Evolutionary conservation across 2,329 filamentous ascomycete species (phyloP).

Genomic region (Neospermospora avenae): DNA sequence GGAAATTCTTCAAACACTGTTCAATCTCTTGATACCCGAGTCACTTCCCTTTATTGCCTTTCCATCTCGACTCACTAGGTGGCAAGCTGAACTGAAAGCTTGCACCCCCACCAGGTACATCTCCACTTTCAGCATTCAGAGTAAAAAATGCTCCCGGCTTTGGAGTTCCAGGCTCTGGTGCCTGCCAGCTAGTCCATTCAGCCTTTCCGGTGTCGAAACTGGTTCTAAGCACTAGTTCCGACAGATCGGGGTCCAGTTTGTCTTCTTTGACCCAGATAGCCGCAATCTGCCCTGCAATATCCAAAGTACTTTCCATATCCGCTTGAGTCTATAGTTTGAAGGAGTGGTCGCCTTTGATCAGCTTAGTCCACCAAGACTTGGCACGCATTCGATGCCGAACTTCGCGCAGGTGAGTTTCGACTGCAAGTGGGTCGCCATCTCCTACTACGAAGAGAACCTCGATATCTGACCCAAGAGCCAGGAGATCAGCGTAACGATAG

Average conservation of each 20-base stretch:
- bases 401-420: conserved; percentile 5
- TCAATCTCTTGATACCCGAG: no score
- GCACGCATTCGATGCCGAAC: conserved; percentile 10
- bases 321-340: not conserved
- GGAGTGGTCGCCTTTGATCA: conserved; percentile 1
- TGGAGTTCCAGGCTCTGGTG: not conserved
- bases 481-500: conserved; percentile 5
- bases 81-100: not conserved
- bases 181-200: conserved; percentile 3
- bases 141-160: conserved; percentile 1
- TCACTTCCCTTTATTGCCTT: conserved; percentile 1
- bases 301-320: conserved; percentile 5
- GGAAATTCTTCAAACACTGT: no score
- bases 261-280: conserved; percentile 4
- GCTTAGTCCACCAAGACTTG: conserved; percentile 9
- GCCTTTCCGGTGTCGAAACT: not conserved
- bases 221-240: not conserved
- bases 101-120: not conserved
- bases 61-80: conserved; percentile 1
- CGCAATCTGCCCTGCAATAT: conserved; percentile 2
- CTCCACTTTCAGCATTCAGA: not conserved
- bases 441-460: conserved; percentile 10
- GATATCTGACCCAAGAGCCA: conserved; percentile 7
- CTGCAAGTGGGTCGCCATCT: conserved; percentile 2
- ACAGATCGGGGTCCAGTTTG: conserved; percentile 1